phyloP scores from a whole-genome alignment of 129 eudicot species.

The Artemisia argyi region DNA sequence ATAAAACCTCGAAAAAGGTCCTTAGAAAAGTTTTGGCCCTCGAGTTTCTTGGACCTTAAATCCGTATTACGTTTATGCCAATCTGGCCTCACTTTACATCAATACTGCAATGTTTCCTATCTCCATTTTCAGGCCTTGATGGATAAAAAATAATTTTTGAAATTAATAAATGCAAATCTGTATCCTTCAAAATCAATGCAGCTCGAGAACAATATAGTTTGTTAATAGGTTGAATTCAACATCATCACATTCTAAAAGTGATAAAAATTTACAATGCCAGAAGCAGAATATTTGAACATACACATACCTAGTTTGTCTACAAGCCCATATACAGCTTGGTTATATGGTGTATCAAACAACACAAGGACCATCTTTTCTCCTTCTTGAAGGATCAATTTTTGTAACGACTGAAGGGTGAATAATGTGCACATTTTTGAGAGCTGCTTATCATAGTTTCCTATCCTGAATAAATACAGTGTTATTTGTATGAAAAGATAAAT shows the following conservation, averaged over 20 bases:
- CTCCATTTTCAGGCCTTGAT: constrained; percentile 7
- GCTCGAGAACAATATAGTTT: neutral
- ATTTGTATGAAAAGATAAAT: constrained; percentile 13
- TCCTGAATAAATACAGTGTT: constrained; percentile 40
- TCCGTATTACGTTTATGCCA: neutral
- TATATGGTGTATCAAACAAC: constrained; percentile 94
- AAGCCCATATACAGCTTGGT: constrained; percentile 97
- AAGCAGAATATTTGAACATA: constrained; percentile 2
- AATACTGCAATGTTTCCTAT: constrained; percentile 3
- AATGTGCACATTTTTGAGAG: constrained; percentile 71
- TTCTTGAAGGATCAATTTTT: constrained; percentile 94
- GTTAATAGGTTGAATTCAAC: neutral
- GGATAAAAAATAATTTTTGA: neutral
- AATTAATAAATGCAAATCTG: neutral
- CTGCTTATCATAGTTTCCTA: constrained; percentile 58
- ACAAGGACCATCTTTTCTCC: constrained; percentile 99
- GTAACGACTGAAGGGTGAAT: constrained; percentile 86
- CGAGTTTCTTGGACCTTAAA: constrained; percentile 4
- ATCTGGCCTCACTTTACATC: constrained; percentile 10
- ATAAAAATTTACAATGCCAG: neutral
- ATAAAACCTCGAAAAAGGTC: neutral
- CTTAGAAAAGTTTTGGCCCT: neutral
- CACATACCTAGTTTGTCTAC: constrained; percentile 90
- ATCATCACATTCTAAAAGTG: constrained; percentile 6
- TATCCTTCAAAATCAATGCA: constrained; percentile 5